These are phyloP conservation scores for Sonneratia alba DNA, from an alignment of 345 rosid species.

Conservation along the genomic window DNA sequence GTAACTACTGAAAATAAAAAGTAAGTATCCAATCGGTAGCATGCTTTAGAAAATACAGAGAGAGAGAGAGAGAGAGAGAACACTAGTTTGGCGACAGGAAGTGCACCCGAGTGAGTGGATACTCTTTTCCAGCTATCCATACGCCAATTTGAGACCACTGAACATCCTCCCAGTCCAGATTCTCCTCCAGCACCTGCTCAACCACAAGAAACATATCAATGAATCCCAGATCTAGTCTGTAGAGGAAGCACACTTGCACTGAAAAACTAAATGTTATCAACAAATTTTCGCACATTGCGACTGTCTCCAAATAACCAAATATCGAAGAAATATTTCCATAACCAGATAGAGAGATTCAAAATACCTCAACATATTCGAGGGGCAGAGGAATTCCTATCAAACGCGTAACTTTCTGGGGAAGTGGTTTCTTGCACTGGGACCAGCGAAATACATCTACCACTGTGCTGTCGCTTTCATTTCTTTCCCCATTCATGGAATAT, in stretches of 20 bases:
- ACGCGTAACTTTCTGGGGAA: slow-evolving; percentile 79
- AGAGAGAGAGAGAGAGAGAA: background rate
- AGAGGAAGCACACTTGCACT: too few relatives aligned
- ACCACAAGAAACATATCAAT: background rate
- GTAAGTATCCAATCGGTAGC: background rate
- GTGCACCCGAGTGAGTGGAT: slow-evolving; percentile 81
- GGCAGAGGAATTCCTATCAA: slow-evolving; percentile 88
- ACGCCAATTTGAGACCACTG: slow-evolving; percentile 99
- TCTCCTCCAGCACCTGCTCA: slow-evolving; percentile 74
- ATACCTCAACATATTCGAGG: slow-evolving; percentile 78
- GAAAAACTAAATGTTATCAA: too few relatives aligned
- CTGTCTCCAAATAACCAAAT: background rate
- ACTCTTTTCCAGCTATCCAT: slow-evolving; percentile 90
- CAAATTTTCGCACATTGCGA: background rate
- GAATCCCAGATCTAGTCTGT: too few relatives aligned
- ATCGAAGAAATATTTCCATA: background rate
- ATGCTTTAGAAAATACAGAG: background rate
- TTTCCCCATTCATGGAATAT: slow-evolving; percentile 62
- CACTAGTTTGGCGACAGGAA: slow-evolving; percentile 52
- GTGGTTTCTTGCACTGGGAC: slow-evolving; percentile 89
- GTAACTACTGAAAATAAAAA: background rate
- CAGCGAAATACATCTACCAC: slow-evolving; percentile 79
- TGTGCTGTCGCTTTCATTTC: slow-evolving; percentile 47
- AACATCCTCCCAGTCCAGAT: slow-evolving; percentile 96
- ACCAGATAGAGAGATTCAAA: background rate